Evolutionary conservation across 2,329 filamentous ascomycete species (phyloP), one percentile per base, ranked within the genome.

Genomic region (Beauveria varroae): DNA sequence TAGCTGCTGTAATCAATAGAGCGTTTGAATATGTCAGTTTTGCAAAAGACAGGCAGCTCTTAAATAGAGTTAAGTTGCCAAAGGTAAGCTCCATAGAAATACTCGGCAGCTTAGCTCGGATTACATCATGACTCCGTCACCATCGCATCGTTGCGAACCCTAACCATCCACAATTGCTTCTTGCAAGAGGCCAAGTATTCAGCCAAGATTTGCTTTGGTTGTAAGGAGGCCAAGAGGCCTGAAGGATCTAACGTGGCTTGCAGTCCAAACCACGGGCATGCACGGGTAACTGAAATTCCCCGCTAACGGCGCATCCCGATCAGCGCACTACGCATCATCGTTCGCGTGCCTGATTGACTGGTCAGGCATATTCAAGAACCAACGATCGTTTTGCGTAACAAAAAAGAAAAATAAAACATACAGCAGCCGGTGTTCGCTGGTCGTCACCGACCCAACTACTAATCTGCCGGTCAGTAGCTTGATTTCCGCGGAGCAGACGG

Each of bases 51-150:
- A 46, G 12, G 12, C 37, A 44, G 12, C n/a, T 26, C 8, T 22
- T n/a, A 30, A 16, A 37, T n/a, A 44, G 53, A 2, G 10, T 47
- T 3, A 16, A 10, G 3, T 49, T 34, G 26, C 20, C n/a, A 49
- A 49, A 30, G 5, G 28, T 49, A 6, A 14, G 56, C 56, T 58
- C 56, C 46, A 57, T 57, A 50, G 50, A 58, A 51, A 22, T 58
- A 44, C 14, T 50, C 44, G n/a, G 20, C 18, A 12, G 44, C n/a
- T 47, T 49, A 57, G 37, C 22, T 22, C 26, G 46, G n/a, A 62
- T 62, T 62, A 62, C 60, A 57, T 62, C 60, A 62, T 57, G 60
- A 62, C 47, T 57, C 16, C 46, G 60, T 62, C 60, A 62, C 47
- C 26, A 20, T 43, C 3, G 12, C 14, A 40, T 30, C 16, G 14